Percentiles rank a stretch among this genome's conserved stretches.
phyloP scores from a whole-genome alignment of 2,329 filamentous ascomycete genomes.

The Domatiomyces globalis region DNA sequence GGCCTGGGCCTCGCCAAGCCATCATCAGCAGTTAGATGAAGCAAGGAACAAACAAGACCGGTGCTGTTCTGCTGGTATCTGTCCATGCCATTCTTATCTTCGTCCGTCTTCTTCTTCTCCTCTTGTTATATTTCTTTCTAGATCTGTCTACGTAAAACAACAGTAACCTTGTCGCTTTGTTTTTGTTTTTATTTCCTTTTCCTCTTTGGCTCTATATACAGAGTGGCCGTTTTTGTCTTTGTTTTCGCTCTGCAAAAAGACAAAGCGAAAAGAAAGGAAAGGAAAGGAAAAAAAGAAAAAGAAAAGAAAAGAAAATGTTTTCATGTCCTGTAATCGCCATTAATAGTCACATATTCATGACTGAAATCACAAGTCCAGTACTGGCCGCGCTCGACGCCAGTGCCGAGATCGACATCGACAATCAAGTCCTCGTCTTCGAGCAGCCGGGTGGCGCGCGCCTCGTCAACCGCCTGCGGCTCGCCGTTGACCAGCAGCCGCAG shows the following conservation, averaged over 20 bases:
- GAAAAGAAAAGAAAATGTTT: too few relatives aligned
- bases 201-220: too few relatives aligned
- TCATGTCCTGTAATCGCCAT: constrained; percentile 51
- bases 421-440: constrained; percentile 49
- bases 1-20: too few relatives aligned
- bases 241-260: too few relatives aligned
- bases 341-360: constrained; percentile 57
- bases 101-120: not conserved
- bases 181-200: not conserved
- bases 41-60: too few relatives aligned
- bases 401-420: constrained; percentile 45
- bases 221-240: too few relatives aligned
- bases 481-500: constrained; percentile 46
- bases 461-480: constrained; percentile 49
- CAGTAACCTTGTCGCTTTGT: too few relatives aligned
- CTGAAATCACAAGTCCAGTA: constrained; percentile 57
- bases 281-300: too few relatives aligned
- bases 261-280: too few relatives aligned
- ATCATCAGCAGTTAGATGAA: not conserved
- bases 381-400: constrained; percentile 38
- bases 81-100: too few relatives aligned
- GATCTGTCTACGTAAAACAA: not conserved
- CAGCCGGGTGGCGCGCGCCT: constrained; percentile 44
- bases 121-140: not conserved
- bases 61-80: too few relatives aligned